These are phyloP conservation scores for Thinopyrum elongatum DNA, from an alignment of 176 grass and related monocot genomes.

Conservation along the genomic window DNA sequence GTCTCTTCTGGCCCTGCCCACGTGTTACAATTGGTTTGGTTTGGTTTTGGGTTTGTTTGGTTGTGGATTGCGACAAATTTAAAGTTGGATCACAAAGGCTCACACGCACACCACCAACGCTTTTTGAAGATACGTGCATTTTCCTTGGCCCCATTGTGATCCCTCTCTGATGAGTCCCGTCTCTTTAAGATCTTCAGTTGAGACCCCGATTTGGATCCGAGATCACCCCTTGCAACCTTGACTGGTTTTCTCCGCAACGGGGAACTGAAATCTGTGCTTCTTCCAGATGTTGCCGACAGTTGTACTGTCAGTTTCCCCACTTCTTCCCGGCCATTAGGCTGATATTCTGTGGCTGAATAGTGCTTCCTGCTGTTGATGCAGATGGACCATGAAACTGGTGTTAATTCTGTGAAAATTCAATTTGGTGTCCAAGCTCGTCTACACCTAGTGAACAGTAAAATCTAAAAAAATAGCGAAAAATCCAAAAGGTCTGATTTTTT, in stretches of 20 bases:
- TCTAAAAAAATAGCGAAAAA: too few relatives aligned
- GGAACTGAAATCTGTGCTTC: neutral
- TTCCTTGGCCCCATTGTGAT: neutral
- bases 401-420: neutral
- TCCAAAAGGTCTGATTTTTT: too few relatives aligned
- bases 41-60: neutral
- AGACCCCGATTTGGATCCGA: constrained; percentile 22
- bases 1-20: too few relatives aligned
- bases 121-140: constrained; percentile 17
- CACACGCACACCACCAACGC: neutral
- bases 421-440: too few relatives aligned
- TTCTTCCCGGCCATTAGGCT: too few relatives aligned
- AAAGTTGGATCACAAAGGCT: constrained; percentile 35
- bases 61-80: constrained; percentile 19
- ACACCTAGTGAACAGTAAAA: too few relatives aligned
- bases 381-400: neutral
- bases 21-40: neutral
- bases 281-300: neutral
- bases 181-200: constrained; percentile 49
- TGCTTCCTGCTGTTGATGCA: neutral
- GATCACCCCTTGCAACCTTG: neutral
- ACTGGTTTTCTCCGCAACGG: neutral
- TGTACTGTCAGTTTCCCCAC: too few relatives aligned
- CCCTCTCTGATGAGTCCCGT: constrained; percentile 30
- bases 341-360: neutral